These are phyloP conservation scores for Linum trigynum DNA, from an alignment of 345 rosid genomes.

Conservation along the genomic window DNA sequence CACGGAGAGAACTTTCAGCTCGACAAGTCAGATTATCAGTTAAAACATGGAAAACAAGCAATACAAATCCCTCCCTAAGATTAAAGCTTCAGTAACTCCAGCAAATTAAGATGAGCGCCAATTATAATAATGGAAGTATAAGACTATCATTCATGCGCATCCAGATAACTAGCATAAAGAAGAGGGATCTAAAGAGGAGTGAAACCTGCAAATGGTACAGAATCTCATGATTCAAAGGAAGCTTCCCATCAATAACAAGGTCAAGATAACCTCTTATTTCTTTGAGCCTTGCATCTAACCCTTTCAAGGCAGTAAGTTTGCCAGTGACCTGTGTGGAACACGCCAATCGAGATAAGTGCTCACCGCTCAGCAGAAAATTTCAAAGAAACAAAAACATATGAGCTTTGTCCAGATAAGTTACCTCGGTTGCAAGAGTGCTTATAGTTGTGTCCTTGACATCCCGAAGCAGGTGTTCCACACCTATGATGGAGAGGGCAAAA, in stretches of 20 bases:
- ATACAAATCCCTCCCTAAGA: too few relatives aligned
- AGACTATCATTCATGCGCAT: neutral
- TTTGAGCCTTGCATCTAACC: slow-evolving; percentile 63
- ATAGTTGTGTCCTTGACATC: slow-evolving; percentile 87
- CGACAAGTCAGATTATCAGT: too few relatives aligned
- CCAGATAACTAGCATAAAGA: neutral
- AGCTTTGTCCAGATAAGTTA: neutral
- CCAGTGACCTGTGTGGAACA: slow-evolving; percentile 44
- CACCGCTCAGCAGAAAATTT: too few relatives aligned
- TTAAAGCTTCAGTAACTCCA: too few relatives aligned
- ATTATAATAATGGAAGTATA: too few relatives aligned
- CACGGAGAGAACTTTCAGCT: too few relatives aligned
- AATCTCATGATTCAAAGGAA: slow-evolving; percentile 69
- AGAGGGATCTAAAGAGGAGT: neutral
- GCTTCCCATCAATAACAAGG: slow-evolving; percentile 65
- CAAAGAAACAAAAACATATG: neutral
- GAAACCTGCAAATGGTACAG: slow-evolving; percentile 70
- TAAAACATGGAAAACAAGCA: too few relatives aligned
- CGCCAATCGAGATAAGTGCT: too few relatives aligned
- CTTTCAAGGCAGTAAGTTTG: slow-evolving; percentile 65
- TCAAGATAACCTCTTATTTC: slow-evolving; percentile 63
- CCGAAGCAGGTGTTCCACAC: slow-evolving; percentile 75
- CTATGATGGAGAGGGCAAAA: slow-evolving; percentile 17
- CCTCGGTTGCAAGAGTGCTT: slow-evolving; percentile 85
- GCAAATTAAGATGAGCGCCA: too few relatives aligned